A percentile compares a stretch with the other conserved stretches of the same genome.
Conservation (phyloP, 1,139 yeast species). For the Candida frijolesensis region DNA sequence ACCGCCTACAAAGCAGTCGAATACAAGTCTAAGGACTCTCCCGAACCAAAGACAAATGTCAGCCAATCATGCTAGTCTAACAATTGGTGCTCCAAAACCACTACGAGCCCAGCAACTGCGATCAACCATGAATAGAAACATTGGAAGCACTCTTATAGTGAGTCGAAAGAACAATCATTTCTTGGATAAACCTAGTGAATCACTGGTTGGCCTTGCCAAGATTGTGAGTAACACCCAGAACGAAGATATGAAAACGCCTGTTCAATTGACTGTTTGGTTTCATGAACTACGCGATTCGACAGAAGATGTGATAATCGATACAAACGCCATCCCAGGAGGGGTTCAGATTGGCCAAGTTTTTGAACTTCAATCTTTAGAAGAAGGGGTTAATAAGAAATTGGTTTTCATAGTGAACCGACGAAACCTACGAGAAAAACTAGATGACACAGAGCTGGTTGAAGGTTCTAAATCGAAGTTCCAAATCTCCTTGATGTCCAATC, state of each 20-base stretch:
- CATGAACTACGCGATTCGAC: slow-evolving; percentile 67
- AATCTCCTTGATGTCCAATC: slow-evolving; percentile 64
- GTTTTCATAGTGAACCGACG: slow-evolving; percentile 26
- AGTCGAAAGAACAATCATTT: slow-evolving; percentile 15
- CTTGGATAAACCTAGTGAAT: slow-evolving; percentile 8
- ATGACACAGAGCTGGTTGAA: slow-evolving; percentile 9
- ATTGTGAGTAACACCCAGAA: slow-evolving; percentile 6
- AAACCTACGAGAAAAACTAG: slow-evolving; percentile 14
- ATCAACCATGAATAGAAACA: slow-evolving; percentile 13
- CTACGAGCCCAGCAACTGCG: slow-evolving; percentile 4
- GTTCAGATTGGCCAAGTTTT: slow-evolving; percentile 71
- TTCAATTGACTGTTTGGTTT: slow-evolving; percentile 63
- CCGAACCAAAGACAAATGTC: slow-evolving; percentile 19
- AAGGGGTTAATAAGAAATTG: slow-evolving; percentile 18
- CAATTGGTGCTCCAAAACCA: slow-evolving; percentile 21
- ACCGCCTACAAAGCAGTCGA: background rate
- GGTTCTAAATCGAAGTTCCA: slow-evolving; percentile 23
- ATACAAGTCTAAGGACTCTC: background rate
- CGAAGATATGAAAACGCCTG: slow-evolving; percentile 24
- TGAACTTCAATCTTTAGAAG: slow-evolving; percentile 42
- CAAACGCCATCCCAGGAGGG: slow-evolving; percentile 57
- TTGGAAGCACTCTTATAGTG: slow-evolving; percentile 18
- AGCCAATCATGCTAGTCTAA: slow-evolving; percentile 24
- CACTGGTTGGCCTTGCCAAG: background rate
- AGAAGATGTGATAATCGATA: slow-evolving; percentile 66